Percentiles rank a stretch among this genome's conserved stretches.
Conservation (phyloP, 345 rosid genomes). For the Hibiscus syriacus region DNA sequence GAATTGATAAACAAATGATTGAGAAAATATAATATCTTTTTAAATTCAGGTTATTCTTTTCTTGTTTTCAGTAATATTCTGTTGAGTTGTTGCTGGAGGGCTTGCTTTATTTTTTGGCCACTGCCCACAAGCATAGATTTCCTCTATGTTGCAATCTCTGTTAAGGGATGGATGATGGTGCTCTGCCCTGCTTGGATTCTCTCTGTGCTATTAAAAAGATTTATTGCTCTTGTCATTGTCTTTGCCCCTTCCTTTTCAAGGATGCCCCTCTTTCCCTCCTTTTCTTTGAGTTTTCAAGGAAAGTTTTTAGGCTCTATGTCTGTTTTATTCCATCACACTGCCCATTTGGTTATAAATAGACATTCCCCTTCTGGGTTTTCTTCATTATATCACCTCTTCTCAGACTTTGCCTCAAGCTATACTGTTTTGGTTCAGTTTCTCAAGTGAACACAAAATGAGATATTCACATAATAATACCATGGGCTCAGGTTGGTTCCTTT, state of each 20-base stretch:
- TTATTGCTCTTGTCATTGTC: conserved; percentile 35
- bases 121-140: conserved; percentile 67
- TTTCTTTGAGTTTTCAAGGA: conserved; percentile 28
- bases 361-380: conserved; percentile 24
- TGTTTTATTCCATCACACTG: conserved; percentile 43
- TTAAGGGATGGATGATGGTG: conserved; percentile 31
- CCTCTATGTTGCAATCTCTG: conserved; percentile 28
- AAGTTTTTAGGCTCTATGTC: conserved; percentile 16
- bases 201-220: conserved; percentile 34
- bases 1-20: conserved; percentile 56
- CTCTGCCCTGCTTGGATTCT: conserved; percentile 26
- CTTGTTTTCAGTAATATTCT: conserved; percentile 53
- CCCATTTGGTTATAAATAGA: conserved; percentile 40
- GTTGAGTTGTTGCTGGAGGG: conserved; percentile 25
- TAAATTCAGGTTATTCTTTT: conserved; percentile 41
- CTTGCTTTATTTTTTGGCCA: conserved; percentile 34
- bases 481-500: conserved; percentile 61
- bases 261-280: conserved; percentile 29
- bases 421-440: conserved; percentile 7
- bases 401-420: conserved; percentile 8
- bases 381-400: conserved; percentile 26
- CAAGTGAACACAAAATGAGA: conserved; percentile 45
- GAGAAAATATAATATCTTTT: conserved; percentile 31
- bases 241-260: conserved; percentile 33
- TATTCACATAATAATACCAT: conserved; percentile 43